Base-by-base conservation (phyloP, 371 early-diverging fungal species). In the Mortierella sp. region DNA sequence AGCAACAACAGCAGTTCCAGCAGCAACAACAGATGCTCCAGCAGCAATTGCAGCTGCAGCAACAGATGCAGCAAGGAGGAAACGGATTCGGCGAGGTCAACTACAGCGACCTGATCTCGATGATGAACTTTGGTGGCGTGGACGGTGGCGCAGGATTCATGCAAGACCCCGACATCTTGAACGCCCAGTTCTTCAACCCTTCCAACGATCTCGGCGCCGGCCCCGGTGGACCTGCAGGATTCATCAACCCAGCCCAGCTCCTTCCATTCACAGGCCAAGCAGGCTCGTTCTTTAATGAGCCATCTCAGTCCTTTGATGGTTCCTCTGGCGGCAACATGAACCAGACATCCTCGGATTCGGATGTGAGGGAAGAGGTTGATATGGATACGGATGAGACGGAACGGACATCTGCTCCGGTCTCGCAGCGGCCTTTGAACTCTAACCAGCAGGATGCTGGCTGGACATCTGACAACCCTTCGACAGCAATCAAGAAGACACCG, bases 191-290 rank as follows among this genome's bases (percentile, higher is more conserved):
- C 59, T 86, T 86, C 64, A 59, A 55, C 31, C 31, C 76, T 1
- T 26, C 83, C 1, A 79, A 59, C 40, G 80, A 86, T 8, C 34
- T 76, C 40, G 28, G 53, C 34, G 43, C 73, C 11, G 75, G 46
- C 31, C 46, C 82, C 0, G 31, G 57, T n/a, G 61, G 64, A 34
- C 75, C 82, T 8, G 78, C 80, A 59, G 84, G 76, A 11, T 87
- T 84, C 51, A 88, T 89, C 75, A 84, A 84, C 73, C 89, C 89
- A 6, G 82, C 84, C 28, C 89, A 89, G 55, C 75, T 89, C 11
- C 75, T 88, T 51, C 88, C 79, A 2, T 81, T 83, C n/a, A 72
- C 83, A 53, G 77, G 73, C 55, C 89, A 84, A 44, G 81, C 81
- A 28, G 79, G 59, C 21, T 77, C 88, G 0, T 86, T 84, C 67